Percentiles rank a stretch among this genome's conserved stretches.
These are phyloP conservation scores for Skeletonema marinoi DNA, from an alignment of 108 stramenopile species.

Conservation along the genomic window DNA sequence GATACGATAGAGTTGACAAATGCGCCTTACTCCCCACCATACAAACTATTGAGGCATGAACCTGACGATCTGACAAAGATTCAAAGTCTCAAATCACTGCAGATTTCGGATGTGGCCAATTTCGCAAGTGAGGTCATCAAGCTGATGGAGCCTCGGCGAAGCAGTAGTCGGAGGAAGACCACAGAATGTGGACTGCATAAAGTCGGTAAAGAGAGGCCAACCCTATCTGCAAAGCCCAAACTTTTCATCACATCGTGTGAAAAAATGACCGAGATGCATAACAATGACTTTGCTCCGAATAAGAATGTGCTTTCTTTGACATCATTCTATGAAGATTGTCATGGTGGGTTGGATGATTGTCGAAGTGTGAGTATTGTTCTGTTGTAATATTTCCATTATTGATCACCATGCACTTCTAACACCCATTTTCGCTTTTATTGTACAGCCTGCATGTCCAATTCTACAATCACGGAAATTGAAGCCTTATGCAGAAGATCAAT, in stretches of 20 bases:
- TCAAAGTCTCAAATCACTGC: slow-evolving; percentile 4
- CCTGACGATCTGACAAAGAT: slow-evolving; percentile 19
- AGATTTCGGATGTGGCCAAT: neutral
- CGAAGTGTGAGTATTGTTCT: neutral
- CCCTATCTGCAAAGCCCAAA: neutral
- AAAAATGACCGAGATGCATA: neutral
- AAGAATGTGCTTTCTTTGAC: neutral
- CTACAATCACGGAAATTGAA: neutral
- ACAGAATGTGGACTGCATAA: neutral
- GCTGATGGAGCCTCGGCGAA: slow-evolving; percentile 2
- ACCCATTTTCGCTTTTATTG: neutral
- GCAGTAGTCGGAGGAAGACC: neutral
- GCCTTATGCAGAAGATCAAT: neutral
- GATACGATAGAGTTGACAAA: neutral
- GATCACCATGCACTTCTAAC: neutral
- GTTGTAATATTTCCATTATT: neutral
- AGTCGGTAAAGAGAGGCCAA: neutral
- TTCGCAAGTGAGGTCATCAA: neutral
- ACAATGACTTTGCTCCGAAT: neutral
- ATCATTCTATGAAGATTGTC: slow-evolving; percentile 1
- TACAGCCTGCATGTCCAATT: neutral
- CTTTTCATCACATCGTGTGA: neutral
- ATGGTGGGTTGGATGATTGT: neutral
- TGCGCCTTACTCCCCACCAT: neutral
- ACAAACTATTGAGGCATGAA: slow-evolving; percentile 12